A percentile compares a stretch with the other conserved stretches of the same genome.
phyloP scores from a whole-genome alignment of 768 basidiomycete species.

The Lactarius psammicola region DNA sequence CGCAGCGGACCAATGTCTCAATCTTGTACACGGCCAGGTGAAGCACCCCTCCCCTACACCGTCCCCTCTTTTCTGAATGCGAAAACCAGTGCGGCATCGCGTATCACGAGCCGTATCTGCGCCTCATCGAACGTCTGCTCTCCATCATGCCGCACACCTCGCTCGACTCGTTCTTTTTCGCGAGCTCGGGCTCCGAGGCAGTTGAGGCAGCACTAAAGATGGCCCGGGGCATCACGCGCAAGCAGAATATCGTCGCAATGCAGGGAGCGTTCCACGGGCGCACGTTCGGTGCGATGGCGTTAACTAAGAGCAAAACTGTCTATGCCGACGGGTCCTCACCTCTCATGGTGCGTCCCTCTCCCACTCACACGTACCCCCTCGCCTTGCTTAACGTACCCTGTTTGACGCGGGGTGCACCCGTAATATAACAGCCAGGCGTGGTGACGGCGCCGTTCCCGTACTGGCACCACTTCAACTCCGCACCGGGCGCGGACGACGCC shows the following conservation, averaged over 20 bases:
- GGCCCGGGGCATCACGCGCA: conserved; percentile 71
- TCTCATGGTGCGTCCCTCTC: conserved; percentile 61
- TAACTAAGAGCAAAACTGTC: conserved; percentile 92
- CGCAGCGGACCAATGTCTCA: conserved; percentile 84
- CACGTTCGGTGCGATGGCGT: conserved; percentile 88
- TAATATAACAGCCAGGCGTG: conserved; percentile 64
- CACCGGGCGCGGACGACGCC: conserved; percentile 52
- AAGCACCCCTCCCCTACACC: conserved; percentile 1
- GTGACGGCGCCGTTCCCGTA: conserved; percentile 84
- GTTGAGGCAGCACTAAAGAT: conserved; percentile 89
- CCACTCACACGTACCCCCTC: background rate
- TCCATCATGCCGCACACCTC: conserved; percentile 90
- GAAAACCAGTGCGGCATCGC: conserved; percentile 76
- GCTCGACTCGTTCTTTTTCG: conserved; percentile 94
- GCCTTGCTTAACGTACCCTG: background rate
- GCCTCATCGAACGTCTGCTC: conserved; percentile 79
- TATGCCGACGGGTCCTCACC: conserved; percentile 80
- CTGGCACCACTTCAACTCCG: conserved; percentile 80
- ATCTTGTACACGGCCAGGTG: conserved; percentile 77
- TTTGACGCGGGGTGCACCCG: background rate
- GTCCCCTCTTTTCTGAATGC: background rate
- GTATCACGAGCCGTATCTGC: conserved; percentile 81
- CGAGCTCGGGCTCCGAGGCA: conserved; percentile 95
- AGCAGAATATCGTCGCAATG: conserved; percentile 88
- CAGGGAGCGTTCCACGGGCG: conserved; percentile 93